Base-by-base conservation (phyloP, 2,329 filamentous ascomycete genomes). In the Dichotomopilus funicola region DNA sequence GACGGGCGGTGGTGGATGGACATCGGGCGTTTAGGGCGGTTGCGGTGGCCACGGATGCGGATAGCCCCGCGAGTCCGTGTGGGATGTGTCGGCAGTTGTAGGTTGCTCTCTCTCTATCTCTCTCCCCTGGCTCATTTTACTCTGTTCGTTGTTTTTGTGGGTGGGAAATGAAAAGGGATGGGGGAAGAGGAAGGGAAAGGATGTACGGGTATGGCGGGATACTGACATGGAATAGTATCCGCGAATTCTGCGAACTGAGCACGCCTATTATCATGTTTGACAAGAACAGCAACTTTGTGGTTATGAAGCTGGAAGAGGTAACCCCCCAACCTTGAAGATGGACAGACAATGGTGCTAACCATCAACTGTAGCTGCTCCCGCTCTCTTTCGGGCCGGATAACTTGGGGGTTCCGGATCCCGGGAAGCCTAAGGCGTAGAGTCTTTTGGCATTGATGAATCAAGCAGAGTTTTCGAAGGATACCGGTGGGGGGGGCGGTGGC, bases 51-150 rank as follows among this genome's bases (percentile, higher is more conserved):
- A 95, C 91, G 5, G 88, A 96, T 68, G 86, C 88, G 43, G 73
- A 71, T 36, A 81, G 83, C 35, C 83, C 85, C 4, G 80, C 80
- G 48, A 85, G 86, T 59, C 94, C 94, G 0, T 99, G 94, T 69
- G 94, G 94, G 54, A 96, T 96, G 91, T 97, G 92, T 71, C 79
- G 92, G 65, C 92, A 96, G 70, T 95, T 92, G 87, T 90, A 68
- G 75, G 82, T 51, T 13, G 10, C 2, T 1, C n/a, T 19, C 27
- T 48, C 10, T 43, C 5, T 48, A 6, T 43, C 5, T 34, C 78
- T 51, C 49, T 53, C 34, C n/a, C 33, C 31, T 31, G 19, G 5
- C 40, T 40, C n/a, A 12, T 47, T 6, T 37, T 13, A 31, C 78
- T 46, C 51, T 38, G 78, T 49, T 52, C 45, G 40, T 44, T 41